phyloP scores from a whole-genome alignment of 306 rosid genomes.

The Pueraria montana region DNA sequence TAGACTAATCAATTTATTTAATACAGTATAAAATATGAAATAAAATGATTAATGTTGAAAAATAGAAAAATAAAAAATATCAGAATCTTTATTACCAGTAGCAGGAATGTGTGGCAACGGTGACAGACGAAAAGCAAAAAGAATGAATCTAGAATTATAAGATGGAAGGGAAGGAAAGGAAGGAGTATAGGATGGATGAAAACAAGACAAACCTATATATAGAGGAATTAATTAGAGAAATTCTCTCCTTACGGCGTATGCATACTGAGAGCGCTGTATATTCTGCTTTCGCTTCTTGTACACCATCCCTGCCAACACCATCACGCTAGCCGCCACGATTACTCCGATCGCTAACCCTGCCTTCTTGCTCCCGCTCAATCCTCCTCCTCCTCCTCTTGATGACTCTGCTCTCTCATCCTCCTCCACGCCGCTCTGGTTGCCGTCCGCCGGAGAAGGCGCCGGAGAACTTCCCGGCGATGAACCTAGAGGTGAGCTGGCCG shows the following conservation, averaged over 20 bases:
- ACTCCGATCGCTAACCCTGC: constrained; percentile 79
- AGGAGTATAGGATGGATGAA: no score
- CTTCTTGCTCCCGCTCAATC: constrained; percentile 73
- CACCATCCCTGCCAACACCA: constrained; percentile 66
- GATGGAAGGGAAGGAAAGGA: no score
- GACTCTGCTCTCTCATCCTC: constrained; percentile 13
- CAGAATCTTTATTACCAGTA: no score
- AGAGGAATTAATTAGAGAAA: constrained; percentile 51
- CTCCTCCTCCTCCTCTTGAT: constrained; percentile 76
- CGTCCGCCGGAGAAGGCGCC: constrained; percentile 46
- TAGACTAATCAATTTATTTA: no score
- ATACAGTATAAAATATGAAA: no score
- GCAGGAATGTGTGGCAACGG: no score
- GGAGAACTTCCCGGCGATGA: constrained; percentile 40
- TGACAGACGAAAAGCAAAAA: no score
- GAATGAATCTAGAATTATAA: no score
- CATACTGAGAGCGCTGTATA: constrained; percentile 70
- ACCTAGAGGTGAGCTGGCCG: constrained; percentile 29
- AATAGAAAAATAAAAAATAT: no score
- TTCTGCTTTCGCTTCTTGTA: constrained; percentile 82
- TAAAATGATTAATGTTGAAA: no score
- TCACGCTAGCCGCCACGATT: constrained; percentile 54
- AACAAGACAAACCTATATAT: no score
- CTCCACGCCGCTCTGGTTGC: constrained; percentile 15
- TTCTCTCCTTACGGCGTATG: constrained; percentile 63